phyloP scores from a whole-genome alignment of 2,329 filamentous ascomycete species.

The Ceratocystis papillata region DNA sequence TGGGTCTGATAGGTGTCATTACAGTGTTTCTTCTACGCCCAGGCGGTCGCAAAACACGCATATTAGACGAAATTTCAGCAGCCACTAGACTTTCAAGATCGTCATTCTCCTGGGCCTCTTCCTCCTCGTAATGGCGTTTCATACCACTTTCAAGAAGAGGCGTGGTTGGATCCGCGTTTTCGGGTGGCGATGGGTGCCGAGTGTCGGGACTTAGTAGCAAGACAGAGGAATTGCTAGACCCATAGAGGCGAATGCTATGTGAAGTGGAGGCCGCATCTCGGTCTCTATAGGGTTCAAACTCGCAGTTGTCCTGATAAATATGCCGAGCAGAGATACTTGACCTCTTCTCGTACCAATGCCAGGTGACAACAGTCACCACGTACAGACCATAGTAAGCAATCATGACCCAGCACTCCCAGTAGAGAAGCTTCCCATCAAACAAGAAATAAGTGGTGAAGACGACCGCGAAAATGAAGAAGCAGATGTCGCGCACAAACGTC shows the following conservation, averaged over 20 bases:
- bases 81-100: slow-evolving; percentile 55
- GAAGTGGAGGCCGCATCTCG: slow-evolving; percentile 33
- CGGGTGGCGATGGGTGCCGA: slow-evolving; percentile 6
- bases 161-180: slow-evolving; percentile 21
- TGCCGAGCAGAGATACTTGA: background rate
- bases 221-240: slow-evolving; percentile 9
- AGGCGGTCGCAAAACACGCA: slow-evolving; percentile 68
- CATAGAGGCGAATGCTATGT: slow-evolving; percentile 19
- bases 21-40: slow-evolving; percentile 53
- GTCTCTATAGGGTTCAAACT: slow-evolving; percentile 50
- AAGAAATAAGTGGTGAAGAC: slow-evolving; percentile 80
- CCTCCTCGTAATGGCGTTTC: slow-evolving; percentile 28
- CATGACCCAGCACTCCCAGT: slow-evolving; percentile 89
- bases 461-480: slow-evolving; percentile 82
- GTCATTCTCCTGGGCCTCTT: slow-evolving; percentile 36
- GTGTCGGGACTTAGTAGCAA: background rate
- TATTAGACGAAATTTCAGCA: slow-evolving; percentile 82
- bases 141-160: slow-evolving; percentile 36
- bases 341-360: slow-evolving; percentile 57
- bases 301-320: background rate
- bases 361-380: slow-evolving; percentile 73
- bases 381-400: slow-evolving; percentile 86
- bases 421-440: slow-evolving; percentile 66
- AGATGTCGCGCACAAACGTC: slow-evolving; percentile 83
- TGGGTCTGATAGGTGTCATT: slow-evolving; percentile 78